These are phyloP conservation scores for Hemileccinum rubropunctum DNA, from an alignment of 768 basidiomycete genomes.

Conservation along the genomic window DNA sequence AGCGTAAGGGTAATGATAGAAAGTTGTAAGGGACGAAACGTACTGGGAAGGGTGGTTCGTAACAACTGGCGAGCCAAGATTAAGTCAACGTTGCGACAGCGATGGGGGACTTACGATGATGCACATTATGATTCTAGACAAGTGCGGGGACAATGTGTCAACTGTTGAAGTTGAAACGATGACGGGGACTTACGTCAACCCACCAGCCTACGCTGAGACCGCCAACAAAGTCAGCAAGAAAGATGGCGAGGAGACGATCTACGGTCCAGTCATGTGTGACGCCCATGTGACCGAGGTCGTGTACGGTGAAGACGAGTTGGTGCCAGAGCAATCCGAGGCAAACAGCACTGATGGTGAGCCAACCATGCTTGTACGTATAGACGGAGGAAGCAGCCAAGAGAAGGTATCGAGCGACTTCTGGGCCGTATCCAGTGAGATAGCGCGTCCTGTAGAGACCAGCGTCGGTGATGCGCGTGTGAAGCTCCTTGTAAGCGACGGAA, in stretches of 20 bases:
- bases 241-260: slow-evolving; percentile 77
- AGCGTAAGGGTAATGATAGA: slow-evolving; percentile 6
- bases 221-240: slow-evolving; percentile 83
- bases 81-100: background rate
- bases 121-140: slow-evolving; percentile 85
- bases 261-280: slow-evolving; percentile 83
- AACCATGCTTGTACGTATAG: slow-evolving; percentile 57
- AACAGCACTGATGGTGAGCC: slow-evolving; percentile 73
- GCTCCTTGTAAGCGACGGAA: slow-evolving; percentile 73
- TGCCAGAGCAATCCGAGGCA: slow-evolving; percentile 92
- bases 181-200: slow-evolving; percentile 74
- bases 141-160: slow-evolving; percentile 2
- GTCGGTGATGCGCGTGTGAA: slow-evolving; percentile 69
- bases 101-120: slow-evolving; percentile 70
- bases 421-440: slow-evolving; percentile 85
- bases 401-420: slow-evolving; percentile 78
- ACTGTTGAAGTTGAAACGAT: background rate
- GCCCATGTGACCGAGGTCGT: slow-evolving; percentile 94
- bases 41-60: slow-evolving; percentile 98
- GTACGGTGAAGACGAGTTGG: slow-evolving; percentile 87
- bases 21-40: slow-evolving; percentile 22
- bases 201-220: slow-evolving; percentile 98
- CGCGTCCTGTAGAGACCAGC: slow-evolving; percentile 86
- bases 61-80: slow-evolving; percentile 57
- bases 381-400: slow-evolving; percentile 59